Percentiles rank a stretch among this genome's conserved stretches.
phyloP scores from a whole-genome alignment of 495 filamentous ascomycete genomes.

The Aspergillus coremiiformis region DNA sequence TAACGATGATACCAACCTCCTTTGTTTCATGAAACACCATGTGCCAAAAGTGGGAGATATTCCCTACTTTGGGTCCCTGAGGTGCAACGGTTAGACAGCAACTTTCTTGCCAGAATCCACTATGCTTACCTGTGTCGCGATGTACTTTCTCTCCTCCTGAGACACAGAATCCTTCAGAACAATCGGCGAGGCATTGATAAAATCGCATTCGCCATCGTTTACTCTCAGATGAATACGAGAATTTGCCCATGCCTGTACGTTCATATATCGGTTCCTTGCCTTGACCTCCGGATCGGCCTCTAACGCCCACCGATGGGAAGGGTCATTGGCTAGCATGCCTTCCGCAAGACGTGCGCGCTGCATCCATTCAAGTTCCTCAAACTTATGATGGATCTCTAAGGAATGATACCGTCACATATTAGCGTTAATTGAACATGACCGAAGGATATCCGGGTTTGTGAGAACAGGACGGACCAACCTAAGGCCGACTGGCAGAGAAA shows the following conservation, averaged over 20 bases:
- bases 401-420: not conserved
- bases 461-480: constrained; percentile 25
- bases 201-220: constrained; percentile 71
- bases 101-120: constrained; percentile 8
- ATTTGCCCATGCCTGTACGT: constrained; percentile 79
- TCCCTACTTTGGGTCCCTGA: constrained; percentile 71
- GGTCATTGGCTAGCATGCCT: constrained; percentile 30
- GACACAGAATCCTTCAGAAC: constrained; percentile 51
- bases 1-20: constrained; percentile 79
- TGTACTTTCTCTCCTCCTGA: constrained; percentile 48
- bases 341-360: constrained; percentile 34
- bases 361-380: constrained; percentile 44
- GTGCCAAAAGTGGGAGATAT: constrained; percentile 78
- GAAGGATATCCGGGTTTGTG: not conserved
- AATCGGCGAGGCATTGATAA: constrained; percentile 96
- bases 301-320: constrained; percentile 42
- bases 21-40: constrained; percentile 86
- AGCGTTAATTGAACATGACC: constrained; percentile 4
- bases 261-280: constrained; percentile 69
- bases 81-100: not conserved
- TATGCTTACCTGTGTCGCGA: constrained; percentile 55
- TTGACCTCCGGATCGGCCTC: constrained; percentile 44
- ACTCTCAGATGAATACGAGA: constrained; percentile 82
- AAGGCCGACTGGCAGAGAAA: constrained; percentile 37
- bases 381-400: constrained; percentile 40